These are phyloP conservation scores for Trichoderma sp. DNA, from an alignment of 2,329 filamentous ascomycete species.

Conservation along the genomic window DNA sequence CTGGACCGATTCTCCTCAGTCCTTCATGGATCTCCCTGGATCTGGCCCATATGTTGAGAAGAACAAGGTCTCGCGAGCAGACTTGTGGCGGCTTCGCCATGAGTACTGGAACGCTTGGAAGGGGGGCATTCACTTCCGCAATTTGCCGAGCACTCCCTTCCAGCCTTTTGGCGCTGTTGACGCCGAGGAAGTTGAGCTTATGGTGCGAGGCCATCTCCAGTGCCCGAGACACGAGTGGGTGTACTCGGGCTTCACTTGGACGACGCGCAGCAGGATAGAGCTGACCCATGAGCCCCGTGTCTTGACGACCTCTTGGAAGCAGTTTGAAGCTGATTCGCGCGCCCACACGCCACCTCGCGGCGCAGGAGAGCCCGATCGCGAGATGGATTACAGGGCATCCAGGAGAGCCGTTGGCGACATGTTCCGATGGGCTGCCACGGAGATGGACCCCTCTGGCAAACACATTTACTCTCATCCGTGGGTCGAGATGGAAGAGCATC, in stretches of 20 bases:
- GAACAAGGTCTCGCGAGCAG: constrained; percentile 12
- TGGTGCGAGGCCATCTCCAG: constrained; percentile 4
- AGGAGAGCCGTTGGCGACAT: constrained; percentile 17
- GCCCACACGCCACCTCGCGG: neutral
- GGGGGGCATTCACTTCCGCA: neutral
- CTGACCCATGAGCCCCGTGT: constrained; percentile 13
- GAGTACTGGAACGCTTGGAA: constrained; percentile 10
- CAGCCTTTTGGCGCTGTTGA: constrained; percentile 15
- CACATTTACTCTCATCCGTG: constrained; percentile 21
- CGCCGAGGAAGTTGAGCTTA: constrained; percentile 3
- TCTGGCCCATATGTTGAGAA: constrained; percentile 19
- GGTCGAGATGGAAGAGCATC: constrained; percentile 1
- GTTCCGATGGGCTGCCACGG: constrained; percentile 17
- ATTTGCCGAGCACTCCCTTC: constrained; percentile 4
- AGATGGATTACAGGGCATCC: constrained; percentile 3
- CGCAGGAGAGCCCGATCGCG: neutral
- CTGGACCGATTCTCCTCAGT: constrained; percentile 23
- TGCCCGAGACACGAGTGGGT: constrained; percentile 16
- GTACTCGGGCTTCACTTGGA: constrained; percentile 14
- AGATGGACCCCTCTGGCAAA: constrained; percentile 10
- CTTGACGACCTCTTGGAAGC: neutral
- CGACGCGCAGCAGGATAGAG: neutral
- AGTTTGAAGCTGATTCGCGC: neutral
- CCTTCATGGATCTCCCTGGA: constrained; percentile 23
- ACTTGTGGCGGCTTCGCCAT: constrained; percentile 27